Conservation (phyloP, 805 yeast species). For the Cyberlindnera misumaiensis region DNA sequence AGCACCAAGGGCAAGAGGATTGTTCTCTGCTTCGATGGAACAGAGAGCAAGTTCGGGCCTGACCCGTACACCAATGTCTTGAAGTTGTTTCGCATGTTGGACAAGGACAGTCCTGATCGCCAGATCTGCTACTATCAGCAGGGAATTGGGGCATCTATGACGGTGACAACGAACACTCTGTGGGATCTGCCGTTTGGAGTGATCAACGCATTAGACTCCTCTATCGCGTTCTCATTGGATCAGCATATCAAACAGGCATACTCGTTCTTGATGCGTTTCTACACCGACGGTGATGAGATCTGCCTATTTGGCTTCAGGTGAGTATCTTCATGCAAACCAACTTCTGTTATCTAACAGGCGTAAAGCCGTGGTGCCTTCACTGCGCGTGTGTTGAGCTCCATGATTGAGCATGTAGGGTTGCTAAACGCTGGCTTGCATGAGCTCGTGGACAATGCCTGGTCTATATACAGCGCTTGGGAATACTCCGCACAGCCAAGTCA, state of each 20-base stretch:
- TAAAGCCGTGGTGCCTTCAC: constrained; percentile 55
- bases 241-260: constrained; percentile 55
- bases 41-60: constrained; percentile 51
- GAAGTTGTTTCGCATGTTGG: constrained; percentile 44
- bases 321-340: not conserved
- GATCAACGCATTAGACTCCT: constrained; percentile 31
- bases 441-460: constrained; percentile 56
- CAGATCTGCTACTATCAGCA: constrained; percentile 64
- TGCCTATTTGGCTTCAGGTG: constrained; percentile 52
- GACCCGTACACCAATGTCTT: constrained; percentile 49
- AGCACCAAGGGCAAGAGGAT: constrained; percentile 37
- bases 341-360: constrained; percentile 2
- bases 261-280: constrained; percentile 41
- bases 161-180: constrained; percentile 27
- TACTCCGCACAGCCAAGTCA: constrained; percentile 50
- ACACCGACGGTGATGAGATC: constrained; percentile 43
- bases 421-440: constrained; percentile 48
- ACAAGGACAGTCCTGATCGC: constrained; percentile 30
- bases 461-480: constrained; percentile 52
- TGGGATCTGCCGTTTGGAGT: constrained; percentile 16
- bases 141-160: constrained; percentile 52
- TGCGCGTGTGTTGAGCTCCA: constrained; percentile 57
- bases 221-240: constrained; percentile 49
- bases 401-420: constrained; percentile 60
- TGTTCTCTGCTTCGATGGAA: constrained; percentile 58